Conservation (phyloP, 2,329 filamentous ascomycete genomes). For the Stromatinia cepivora region DNA sequence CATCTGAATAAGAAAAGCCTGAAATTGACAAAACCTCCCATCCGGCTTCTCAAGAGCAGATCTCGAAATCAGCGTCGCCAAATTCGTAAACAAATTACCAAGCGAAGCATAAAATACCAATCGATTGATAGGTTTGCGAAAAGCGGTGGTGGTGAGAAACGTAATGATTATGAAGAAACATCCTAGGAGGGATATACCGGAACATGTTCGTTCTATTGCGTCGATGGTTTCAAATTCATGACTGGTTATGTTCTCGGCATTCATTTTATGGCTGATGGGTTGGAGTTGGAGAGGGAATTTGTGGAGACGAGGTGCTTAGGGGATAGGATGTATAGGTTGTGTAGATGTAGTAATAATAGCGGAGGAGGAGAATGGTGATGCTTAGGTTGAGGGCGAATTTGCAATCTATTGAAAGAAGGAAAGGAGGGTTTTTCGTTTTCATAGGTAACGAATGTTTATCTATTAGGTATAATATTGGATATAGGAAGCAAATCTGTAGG, state of each 20-base stretch:
- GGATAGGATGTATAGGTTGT: neutral
- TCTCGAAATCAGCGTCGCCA: slow-evolving; percentile 51
- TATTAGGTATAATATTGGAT: too few relatives aligned
- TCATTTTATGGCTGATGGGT: neutral
- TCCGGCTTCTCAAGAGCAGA: slow-evolving; percentile 29
- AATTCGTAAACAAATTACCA: slow-evolving; percentile 56
- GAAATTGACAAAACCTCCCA: slow-evolving; percentile 59
- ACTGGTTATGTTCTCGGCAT: neutral
- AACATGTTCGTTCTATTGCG: slow-evolving; percentile 42
- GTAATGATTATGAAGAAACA: slow-evolving; percentile 54
- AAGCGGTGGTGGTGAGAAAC: slow-evolving; percentile 49
- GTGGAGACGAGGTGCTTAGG: too few relatives aligned
- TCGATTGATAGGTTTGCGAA: slow-evolving; percentile 59
- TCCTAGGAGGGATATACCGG: slow-evolving; percentile 52
- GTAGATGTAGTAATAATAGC: neutral
- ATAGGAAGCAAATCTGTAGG: too few relatives aligned
- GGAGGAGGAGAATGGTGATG: neutral
- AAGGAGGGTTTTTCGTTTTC: neutral
- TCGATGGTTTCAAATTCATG: slow-evolving; percentile 1
- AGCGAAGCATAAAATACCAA: slow-evolving; percentile 59
- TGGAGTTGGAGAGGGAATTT: neutral
- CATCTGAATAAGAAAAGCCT: slow-evolving; percentile 82
- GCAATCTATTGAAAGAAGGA: neutral
- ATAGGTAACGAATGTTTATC: neutral
- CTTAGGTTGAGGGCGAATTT: slow-evolving; percentile 2